Conservation (phyloP, 2,329 filamentous ascomycete genomes). For the Pseudogymnoascus verrucosus region DNA sequence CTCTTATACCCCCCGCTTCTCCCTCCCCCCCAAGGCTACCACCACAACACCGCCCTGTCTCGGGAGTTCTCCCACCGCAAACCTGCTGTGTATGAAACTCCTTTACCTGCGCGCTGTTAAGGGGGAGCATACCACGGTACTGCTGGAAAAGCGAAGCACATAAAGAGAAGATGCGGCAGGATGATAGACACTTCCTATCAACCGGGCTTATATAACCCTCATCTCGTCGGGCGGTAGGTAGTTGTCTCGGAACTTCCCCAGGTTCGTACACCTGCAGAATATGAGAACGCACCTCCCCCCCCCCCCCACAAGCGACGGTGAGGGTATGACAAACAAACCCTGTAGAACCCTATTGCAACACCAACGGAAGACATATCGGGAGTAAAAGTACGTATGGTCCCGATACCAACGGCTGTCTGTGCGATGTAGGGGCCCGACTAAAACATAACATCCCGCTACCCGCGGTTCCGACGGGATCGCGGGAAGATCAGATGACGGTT, state of each 20-base stretch:
- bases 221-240: not conserved
- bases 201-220: not conserved
- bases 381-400: too few relatives aligned
- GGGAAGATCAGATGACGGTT: not conserved
- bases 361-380: not conserved
- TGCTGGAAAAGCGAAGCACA: not conserved
- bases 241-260: not conserved
- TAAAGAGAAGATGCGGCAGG: not conserved
- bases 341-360: not conserved
- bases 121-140: not conserved
- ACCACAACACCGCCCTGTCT: not conserved
- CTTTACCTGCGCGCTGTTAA: not conserved
- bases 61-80: not conserved
- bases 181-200: not conserved
- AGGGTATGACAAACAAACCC: too few relatives aligned
- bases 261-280: not conserved
- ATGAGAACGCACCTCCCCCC: not conserved
- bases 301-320: too few relatives aligned
- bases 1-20: not conserved
- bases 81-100: not conserved
- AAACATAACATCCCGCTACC: not conserved
- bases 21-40: not conserved
- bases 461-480: not conserved
- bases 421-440: not conserved
- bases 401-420: not conserved